Conservation (phyloP, 2,329 filamentous ascomycete species). For the Basipetospora chlamydospora region DNA sequence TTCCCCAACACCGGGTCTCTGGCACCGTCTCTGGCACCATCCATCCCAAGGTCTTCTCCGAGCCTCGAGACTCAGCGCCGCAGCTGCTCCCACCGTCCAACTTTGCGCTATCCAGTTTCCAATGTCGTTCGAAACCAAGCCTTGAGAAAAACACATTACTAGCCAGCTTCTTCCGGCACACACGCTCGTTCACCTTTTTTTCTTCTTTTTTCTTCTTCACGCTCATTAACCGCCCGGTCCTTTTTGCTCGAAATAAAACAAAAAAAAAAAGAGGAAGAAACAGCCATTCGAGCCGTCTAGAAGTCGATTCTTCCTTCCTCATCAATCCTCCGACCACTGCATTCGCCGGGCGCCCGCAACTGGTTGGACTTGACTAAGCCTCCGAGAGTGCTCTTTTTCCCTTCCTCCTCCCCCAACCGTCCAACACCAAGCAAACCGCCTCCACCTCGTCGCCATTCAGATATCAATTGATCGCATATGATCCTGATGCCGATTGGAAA, state of each 20-base stretch:
- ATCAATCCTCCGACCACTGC: constrained; percentile 2
- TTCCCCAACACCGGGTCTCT: constrained; percentile 1
- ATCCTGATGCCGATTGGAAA: constrained; percentile 1
- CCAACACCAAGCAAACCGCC: too few species aligned
- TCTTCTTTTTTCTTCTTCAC: not conserved
- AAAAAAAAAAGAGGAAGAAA: too few species aligned
- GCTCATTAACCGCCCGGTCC: not conserved
- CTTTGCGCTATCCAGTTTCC: too few species aligned
- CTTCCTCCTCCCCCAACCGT: too few species aligned
- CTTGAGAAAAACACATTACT: too few species aligned
- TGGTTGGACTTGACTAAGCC: constrained; percentile 1
- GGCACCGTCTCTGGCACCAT: not conserved
- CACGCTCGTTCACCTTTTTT: constrained; percentile 11
- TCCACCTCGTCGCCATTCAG: too few species aligned
- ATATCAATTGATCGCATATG: too few species aligned
- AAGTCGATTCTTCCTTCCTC: not conserved
- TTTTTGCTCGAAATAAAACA: too few species aligned
- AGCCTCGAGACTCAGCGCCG: too few species aligned
- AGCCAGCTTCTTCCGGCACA: constrained; percentile 6
- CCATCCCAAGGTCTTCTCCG: not conserved
- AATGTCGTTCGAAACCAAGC: constrained; percentile 12
- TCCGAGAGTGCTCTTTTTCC: not conserved
- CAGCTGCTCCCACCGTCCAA: too few species aligned
- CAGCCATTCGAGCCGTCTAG: not conserved
- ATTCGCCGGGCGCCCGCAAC: constrained; percentile 5